phyloP scores from a whole-genome alignment of 2,329 filamentous ascomycete genomes.

The Aspergillus pseudoviridinutans region DNA sequence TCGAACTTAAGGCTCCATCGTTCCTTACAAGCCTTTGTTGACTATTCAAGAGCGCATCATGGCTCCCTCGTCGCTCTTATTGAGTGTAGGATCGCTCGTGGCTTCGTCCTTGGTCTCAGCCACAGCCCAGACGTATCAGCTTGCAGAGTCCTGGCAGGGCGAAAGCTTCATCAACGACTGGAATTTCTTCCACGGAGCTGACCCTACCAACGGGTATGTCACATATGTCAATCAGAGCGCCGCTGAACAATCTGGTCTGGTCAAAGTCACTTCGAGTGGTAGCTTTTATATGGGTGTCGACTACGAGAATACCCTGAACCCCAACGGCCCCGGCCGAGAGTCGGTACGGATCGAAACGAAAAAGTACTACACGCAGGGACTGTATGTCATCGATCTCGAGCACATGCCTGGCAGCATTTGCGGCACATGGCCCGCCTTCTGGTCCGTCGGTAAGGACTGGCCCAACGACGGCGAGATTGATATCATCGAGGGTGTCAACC shows the following conservation, averaged over 20 bases:
- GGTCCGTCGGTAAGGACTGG: constrained; percentile 42
- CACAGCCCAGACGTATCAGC: constrained; percentile 28
- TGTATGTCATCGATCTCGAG: constrained; percentile 46
- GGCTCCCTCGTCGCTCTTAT: constrained; percentile 24
- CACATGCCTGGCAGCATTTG: constrained; percentile 48
- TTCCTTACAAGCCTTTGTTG: background rate
- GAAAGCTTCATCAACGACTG: constrained; percentile 49
- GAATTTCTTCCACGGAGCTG: constrained; percentile 45
- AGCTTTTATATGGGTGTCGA: constrained; percentile 46
- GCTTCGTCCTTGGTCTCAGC: constrained; percentile 25
- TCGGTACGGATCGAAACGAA: constrained; percentile 45
- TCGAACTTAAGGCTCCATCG: background rate
- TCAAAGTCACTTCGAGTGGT: constrained; percentile 31
- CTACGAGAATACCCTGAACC: constrained; percentile 31
- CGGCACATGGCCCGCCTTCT: constrained; percentile 51
- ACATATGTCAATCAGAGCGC: constrained; percentile 42
- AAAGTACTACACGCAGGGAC: constrained; percentile 42
- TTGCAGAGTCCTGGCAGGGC: constrained; percentile 43
- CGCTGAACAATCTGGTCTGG: constrained; percentile 35
- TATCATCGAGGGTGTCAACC: constrained; percentile 51
- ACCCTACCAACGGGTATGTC: constrained; percentile 51
- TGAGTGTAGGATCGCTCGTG: constrained; percentile 30
- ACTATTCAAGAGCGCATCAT: constrained; percentile 11
- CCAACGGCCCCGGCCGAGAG: constrained; percentile 38
- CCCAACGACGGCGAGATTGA: constrained; percentile 47